Percentiles rank a stretch among this genome's conserved stretches.
phyloP scores from a whole-genome alignment of 139 green algal genomes.

The Tetraselmis striata region DNA sequence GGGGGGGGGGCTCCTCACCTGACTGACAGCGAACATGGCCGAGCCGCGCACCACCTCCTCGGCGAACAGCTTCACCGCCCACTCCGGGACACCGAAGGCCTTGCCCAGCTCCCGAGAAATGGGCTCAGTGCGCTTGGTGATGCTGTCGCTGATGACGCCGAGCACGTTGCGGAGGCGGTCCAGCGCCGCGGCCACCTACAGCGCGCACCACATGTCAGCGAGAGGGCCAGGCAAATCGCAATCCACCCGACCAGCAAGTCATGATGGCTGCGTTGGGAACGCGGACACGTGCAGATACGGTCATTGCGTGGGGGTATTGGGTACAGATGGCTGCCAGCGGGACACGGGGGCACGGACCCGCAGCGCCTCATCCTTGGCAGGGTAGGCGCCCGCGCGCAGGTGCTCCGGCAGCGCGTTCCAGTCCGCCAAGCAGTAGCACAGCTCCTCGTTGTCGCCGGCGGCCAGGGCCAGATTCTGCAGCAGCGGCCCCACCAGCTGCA shows the following conservation, averaged over 20 bases:
- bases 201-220: background rate
- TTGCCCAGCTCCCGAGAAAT: conserved; percentile 51
- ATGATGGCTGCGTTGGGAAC: too few relatives aligned
- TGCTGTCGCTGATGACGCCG: conserved; percentile 47
- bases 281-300: too few relatives aligned
- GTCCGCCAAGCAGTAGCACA: conserved; percentile 93
- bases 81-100: conserved; percentile 72
- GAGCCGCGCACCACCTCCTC: conserved; percentile 67
- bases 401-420: conserved; percentile 64
- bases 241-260: too few relatives aligned
- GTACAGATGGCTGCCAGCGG: too few relatives aligned
- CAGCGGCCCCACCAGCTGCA: conserved; percentile 79
- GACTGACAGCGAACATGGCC: background rate
- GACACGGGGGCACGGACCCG: too few relatives aligned
- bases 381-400: conserved; percentile 49
- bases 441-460: conserved; percentile 89
- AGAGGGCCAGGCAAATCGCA: background rate
- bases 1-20: too few relatives aligned
- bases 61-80: conserved; percentile 83
- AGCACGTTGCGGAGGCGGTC: conserved; percentile 80
- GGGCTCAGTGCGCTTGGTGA: conserved; percentile 39
- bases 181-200: conserved; percentile 72
- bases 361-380: conserved; percentile 77
- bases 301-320: too few relatives aligned
- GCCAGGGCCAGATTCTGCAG: conserved; percentile 93